Evolutionary conservation across 495 filamentous ascomycete genomes (phyloP).

Genomic region (Podospora pseudocomata): DNA sequence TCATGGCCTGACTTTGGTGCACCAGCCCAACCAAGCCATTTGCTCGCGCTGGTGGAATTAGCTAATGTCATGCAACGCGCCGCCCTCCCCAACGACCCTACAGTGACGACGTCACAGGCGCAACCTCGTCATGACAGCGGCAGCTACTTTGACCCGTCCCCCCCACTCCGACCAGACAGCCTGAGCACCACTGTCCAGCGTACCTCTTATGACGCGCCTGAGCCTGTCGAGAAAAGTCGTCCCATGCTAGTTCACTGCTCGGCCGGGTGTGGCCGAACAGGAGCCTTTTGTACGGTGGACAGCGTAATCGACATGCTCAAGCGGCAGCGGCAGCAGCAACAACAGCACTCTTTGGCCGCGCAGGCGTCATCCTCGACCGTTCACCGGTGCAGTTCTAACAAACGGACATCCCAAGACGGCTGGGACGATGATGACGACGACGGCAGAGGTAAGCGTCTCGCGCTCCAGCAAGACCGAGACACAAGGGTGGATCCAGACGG

Average conservation of each 20-base stretch:
- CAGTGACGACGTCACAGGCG: background rate
- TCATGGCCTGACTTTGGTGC: constrained; percentile 96
- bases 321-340: constrained; percentile 54
- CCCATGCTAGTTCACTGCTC: constrained; percentile 93
- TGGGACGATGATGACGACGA: constrained; percentile 34
- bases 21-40: constrained; percentile 80
- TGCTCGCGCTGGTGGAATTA: constrained; percentile 82
- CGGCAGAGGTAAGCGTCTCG: constrained; percentile 11
- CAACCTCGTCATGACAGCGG: background rate
- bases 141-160: constrained; percentile 1
- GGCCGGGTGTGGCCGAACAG: constrained; percentile 91
- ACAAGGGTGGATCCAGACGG: constrained; percentile 36
- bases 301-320: constrained; percentile 91
- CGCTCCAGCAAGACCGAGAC: constrained; percentile 9
- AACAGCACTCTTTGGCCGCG: background rate
- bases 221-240: constrained; percentile 48
- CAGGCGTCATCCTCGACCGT: constrained; percentile 3
- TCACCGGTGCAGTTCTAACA: constrained; percentile 16
- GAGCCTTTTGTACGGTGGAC: constrained; percentile 94
- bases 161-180: background rate
- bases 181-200: constrained; percentile 9
- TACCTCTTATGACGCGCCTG: constrained; percentile 49
- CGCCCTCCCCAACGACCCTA: constrained; percentile 34
- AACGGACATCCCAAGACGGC: constrained; percentile 21
- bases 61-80: constrained; percentile 61